Conservation (phyloP, 2,329 filamentous ascomycete species). For the Botrytis deweyae region DNA sequence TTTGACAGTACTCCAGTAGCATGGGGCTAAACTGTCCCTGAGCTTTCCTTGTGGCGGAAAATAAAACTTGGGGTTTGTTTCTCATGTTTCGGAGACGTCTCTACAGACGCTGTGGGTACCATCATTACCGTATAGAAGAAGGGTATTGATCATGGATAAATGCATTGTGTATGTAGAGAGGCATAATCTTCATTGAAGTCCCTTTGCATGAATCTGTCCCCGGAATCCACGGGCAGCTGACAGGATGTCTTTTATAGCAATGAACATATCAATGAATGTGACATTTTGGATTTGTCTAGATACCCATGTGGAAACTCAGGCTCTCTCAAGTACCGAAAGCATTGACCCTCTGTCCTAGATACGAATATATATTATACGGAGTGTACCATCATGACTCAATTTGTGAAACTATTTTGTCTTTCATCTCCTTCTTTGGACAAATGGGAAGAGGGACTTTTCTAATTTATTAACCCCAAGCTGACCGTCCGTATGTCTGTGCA, state of each 20-base stretch:
- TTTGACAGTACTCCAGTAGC: background rate
- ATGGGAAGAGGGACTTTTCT: background rate
- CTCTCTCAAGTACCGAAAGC: background rate
- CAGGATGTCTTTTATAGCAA: background rate
- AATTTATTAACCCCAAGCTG: background rate
- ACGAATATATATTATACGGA: background rate
- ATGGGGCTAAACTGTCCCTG: background rate
- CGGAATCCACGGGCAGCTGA: background rate
- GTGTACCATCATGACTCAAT: background rate
- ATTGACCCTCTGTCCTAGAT: background rate
- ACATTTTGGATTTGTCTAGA: background rate
- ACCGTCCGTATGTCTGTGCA: conserved; percentile 3
- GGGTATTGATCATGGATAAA: background rate
- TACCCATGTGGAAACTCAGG: background rate
- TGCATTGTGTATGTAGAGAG: background rate
- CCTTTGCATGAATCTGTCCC: background rate
- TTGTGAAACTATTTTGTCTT: background rate
- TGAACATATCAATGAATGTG: background rate
- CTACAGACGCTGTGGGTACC: background rate
- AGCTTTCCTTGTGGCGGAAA: background rate
- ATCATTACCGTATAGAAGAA: background rate
- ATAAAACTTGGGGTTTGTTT: background rate
- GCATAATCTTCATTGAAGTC: background rate
- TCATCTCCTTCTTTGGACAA: background rate
- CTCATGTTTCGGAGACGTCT: conserved; percentile 16